Evolutionary conservation across 2,329 filamentous ascomycete species (phyloP), one percentile per base, ranked within the genome.

Genomic region (Macrophomina tecta): DNA sequence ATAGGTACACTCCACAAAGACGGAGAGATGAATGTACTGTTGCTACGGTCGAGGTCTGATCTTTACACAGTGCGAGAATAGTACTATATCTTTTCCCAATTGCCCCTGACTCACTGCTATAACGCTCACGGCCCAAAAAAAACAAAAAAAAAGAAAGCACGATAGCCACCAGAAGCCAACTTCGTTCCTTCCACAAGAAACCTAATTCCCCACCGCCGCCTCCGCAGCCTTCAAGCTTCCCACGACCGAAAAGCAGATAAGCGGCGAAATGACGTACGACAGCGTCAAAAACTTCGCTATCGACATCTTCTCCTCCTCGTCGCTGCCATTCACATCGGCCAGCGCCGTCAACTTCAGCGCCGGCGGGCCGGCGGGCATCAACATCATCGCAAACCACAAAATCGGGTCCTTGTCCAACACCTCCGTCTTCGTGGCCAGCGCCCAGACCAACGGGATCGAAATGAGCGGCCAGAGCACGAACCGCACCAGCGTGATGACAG

Each of bases 361-460:
- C 1, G 84, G 83, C 23, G 85, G 85, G 0, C 86, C 85, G 0
- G 82, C 80, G 0, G 86, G 84, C 82, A 87, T 87, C 34, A 87
- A 72, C 85, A 88, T 88, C 83, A 88, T 82, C 3, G 78, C 81
- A 71, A 91, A 91, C 87, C 87, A 90, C 38, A 91, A 76, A 69
- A 91, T 85, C 0, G 88, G 88, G 72, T 91, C 89, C 3, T 79
- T 71, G 5, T 55, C 58, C 2, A 91, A 72, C 2, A 86, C 46
- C 0, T 71, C 69, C 0, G 87, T 89, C 64, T 80, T 82, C 1
- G 80, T 82, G 0, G 86, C 87, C 6, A 90, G 72, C 0, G 75
- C 70, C 70, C 85, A 90, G 7, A 91, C 82, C 2, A 85, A 40
- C 0, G 79, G 79, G 38, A 91, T 87, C 3, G 83, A 84, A 16